Evolutionary conservation across 345 rosid species (phyloP).

Genomic region (Gossypium thurberi): DNA sequence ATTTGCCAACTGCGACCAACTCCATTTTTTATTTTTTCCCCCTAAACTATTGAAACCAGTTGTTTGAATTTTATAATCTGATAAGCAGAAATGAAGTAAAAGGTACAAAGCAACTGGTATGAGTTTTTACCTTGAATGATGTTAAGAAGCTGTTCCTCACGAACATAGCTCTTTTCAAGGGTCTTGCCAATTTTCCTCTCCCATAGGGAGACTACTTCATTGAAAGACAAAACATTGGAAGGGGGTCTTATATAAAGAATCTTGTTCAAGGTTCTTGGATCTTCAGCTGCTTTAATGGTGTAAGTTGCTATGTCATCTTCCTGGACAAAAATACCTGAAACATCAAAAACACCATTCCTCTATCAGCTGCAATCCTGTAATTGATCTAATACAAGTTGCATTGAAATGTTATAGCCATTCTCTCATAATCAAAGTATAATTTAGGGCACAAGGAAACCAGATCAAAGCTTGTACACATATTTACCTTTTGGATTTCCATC

Average conservation of each 20-base stretch:
- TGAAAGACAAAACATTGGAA: conserved; percentile 43
- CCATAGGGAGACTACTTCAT: conserved; percentile 57
- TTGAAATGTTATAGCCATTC: not conserved
- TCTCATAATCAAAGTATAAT: not conserved
- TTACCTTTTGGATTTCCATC: conserved; percentile 66
- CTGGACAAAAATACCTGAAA: conserved; percentile 36
- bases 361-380: not conserved
- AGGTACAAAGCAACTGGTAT: not conserved
- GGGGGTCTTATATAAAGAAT: conserved; percentile 48
- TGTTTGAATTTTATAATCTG: not conserved
- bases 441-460: not conserved
- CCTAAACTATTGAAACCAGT: not conserved
- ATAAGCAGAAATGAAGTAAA: not conserved
- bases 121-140: conserved; percentile 30
- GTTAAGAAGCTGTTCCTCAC: conserved; percentile 51
- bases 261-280: conserved; percentile 57
- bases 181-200: conserved; percentile 62
- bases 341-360: not conserved
- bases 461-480: not conserved
- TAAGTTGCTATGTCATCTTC: conserved; percentile 53
- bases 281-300: conserved; percentile 50
- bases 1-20: not conserved
- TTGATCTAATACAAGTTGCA: not conserved
- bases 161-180: conserved; percentile 45
- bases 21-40: not conserved